Evolutionary conservation across 495 filamentous ascomycete species (phyloP), one percentile per base, ranked within the genome.

Genomic region (Aspergillus steynii): DNA sequence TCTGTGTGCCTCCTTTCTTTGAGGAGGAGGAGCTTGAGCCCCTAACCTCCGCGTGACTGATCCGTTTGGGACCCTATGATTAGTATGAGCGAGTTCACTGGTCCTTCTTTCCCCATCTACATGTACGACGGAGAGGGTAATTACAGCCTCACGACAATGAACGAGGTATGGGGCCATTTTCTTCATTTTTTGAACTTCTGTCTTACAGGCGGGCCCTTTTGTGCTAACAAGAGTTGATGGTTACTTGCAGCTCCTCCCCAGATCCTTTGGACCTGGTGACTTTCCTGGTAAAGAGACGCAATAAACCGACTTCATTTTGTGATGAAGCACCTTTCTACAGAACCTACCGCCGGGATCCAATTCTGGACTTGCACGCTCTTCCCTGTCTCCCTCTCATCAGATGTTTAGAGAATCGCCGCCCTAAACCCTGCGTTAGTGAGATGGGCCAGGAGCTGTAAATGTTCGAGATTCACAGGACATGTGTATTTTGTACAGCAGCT

Each of bases 91-190:
- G 91, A 96, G 72, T 96, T 96, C 67, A 88, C 85, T 56, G 74
- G 82, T 6, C 68, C 86, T 15, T 76, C 78, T 0, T 85, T 83
- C 53, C 94, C 92, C 0, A 82, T 97, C n/a, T 88, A 96, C 67
- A 94, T 99, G 95, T 93, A 92, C 72, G 92, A 93, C 69, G 87
- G 82, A 56, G 80, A 90, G 49, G 87, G 85, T 4, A 79, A 85
- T 29, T 90, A 82, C 62, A 80, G 82, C 8, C 83, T 93, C n/a
- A 85, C 82, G 79, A 91, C 83, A 47, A 80, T 97, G 61, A 86
- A 84, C 54, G 83, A 92, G 82, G 89, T 91, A 77, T 63, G 29
- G 54, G 12, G 1, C 28, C 14, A 3, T 27, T 25, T 50, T 51
- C 20, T 27, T 29, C 14, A 3, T 48, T 10, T 29, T 50, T 29